Conservation (phyloP, 176 grass and related monocot species). For the Calamus simplicifolius region DNA sequence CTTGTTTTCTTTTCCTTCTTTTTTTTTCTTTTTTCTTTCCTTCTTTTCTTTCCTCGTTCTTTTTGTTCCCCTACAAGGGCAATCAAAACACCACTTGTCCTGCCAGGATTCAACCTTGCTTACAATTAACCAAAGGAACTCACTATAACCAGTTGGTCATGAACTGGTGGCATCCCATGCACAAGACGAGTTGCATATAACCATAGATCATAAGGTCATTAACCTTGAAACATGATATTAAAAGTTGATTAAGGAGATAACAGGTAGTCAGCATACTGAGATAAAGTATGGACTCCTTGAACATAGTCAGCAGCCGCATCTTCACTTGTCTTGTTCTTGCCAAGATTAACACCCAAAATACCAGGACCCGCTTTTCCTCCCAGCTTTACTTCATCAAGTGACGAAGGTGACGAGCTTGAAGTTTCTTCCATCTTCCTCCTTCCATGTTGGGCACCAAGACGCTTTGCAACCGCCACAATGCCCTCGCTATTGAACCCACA, state of each 20-base stretch:
- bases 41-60: no score
- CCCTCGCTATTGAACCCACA: constrained; percentile 95
- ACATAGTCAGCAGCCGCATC: constrained; percentile 93
- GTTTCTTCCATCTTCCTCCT: constrained; percentile 99
- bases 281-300: constrained; percentile 97
- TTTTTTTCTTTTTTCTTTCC: no score
- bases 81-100: no score
- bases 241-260: constrained; percentile 22
- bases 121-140: no score
- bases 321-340: constrained; percentile 95
- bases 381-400: constrained; percentile 44
- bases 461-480: constrained; percentile 86
- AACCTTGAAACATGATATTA: no score
- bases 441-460: constrained; percentile 93
- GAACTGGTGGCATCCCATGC: no score
- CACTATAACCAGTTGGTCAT: no score
- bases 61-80: no score
- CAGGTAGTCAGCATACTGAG: constrained; percentile 98
- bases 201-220: no score
- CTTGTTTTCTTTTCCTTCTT: no score
- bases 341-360: constrained; percentile 92
- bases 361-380: constrained; percentile 97
- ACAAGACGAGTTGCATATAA: no score
- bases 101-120: no score
- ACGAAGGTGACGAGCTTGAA: constrained; percentile 27